Evolutionary conservation across 1,139 yeast species (phyloP).

Genomic region (Saccharomyces hybrid): DNA sequence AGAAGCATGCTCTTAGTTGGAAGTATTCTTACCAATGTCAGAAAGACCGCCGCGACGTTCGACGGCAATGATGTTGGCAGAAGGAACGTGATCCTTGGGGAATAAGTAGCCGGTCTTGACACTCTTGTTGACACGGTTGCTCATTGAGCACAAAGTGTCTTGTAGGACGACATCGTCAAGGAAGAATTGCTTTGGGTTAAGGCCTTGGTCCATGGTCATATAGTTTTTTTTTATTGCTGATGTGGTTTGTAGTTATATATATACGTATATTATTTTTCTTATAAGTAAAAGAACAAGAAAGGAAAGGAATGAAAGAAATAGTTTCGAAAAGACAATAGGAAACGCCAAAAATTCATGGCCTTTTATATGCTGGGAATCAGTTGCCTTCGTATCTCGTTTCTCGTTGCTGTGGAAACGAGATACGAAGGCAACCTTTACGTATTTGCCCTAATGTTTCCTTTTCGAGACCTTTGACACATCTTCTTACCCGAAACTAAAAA

Average conservation of each 20-base stretch:
- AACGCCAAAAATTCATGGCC: not conserved
- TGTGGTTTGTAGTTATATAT: not conserved
- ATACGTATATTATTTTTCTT: not conserved
- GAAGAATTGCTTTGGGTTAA: not conserved
- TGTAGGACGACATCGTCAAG: not conserved
- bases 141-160: not conserved
- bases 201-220: constrained; percentile 1
- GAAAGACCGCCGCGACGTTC: not conserved
- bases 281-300: not conserved
- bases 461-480: not conserved
- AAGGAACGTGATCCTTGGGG: constrained; percentile 6
- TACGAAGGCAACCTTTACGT: not conserved
- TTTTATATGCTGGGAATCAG: not conserved
- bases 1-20: not conserved
- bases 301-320: not conserved
- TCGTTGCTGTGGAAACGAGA: constrained; percentile 4
- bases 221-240: not conserved
- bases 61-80: constrained; percentile 1
- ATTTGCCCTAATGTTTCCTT: not conserved
- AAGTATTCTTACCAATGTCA: not conserved
- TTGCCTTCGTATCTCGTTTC: constrained; percentile 4
- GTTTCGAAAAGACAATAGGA: not conserved
- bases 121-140: constrained; percentile 47
- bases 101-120: constrained; percentile 50
- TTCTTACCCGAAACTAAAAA: not conserved